Base-by-base conservation (phyloP, 2,329 filamentous ascomycete genomes). In the Alternaria atra region DNA sequence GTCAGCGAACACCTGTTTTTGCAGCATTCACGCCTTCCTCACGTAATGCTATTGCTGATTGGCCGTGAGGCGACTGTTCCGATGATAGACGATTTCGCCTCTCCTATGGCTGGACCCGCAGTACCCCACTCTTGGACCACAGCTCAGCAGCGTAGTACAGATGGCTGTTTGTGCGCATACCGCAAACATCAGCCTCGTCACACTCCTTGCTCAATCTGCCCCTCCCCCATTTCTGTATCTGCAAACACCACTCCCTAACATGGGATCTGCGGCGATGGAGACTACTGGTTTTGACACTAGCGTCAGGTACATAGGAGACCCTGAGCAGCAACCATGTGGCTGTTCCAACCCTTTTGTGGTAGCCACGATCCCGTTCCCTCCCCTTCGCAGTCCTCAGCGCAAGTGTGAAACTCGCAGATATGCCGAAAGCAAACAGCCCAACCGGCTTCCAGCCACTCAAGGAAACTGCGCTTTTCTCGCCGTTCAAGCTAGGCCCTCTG, bases 401-500 rank as follows among this genome's bases (percentile, higher is more conserved):
- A 53, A 50, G 40, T 27, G 29, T 48, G 44, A 20, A 35, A 58
- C 32, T 65, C 35, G 17, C 58, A 61, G 71, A 17, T 20, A 77
- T 76, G 74, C 68, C 74, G 12, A 74, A 73, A 68, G 70, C 72
- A 58, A 70, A 73, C 55, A 70, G 73, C 34, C 67, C 68, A 6
- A 55, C 71, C 23, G 68, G 68, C 63, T 76, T 73, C 61, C 68
- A 68, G 66, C 69, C 71, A 12, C 66, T 79, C 17, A 73, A 73
- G 48, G 71, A 74, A 39, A 73, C 74, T 17, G 65, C 68, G 3
- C 64, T 78, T 5, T 79, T 78, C 58, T 73, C 69, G 25, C 71
- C 75, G 1, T 64, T 77, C 43, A 70, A 75, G 50, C 62, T 77
- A 32, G 76, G 75, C 20, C 50, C n/a, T 73, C 69, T 79, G 23